Evolutionary conservation across 306 rosid species (phyloP), one percentile per base, ranked within the genome.

Genomic region (Begonia fuchsioides): DNA sequence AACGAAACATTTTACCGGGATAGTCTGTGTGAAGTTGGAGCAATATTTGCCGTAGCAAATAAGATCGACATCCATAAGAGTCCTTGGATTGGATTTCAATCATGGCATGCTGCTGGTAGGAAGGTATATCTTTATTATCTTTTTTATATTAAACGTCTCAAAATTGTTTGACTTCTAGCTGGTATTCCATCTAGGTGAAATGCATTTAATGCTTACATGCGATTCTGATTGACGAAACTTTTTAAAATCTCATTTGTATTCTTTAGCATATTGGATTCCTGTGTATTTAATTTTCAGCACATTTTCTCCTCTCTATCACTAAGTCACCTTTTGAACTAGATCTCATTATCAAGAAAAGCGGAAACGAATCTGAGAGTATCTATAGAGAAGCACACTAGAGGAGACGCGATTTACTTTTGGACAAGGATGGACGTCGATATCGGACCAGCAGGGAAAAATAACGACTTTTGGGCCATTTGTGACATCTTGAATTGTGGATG

Each of bases 31-130:
- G 95, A 90, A 70, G 73, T 77, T 66, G 95, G 87, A 57, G 98
- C 94, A 68, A 72, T 90, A 81, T 90, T 81, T 56, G 78, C 98
- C 50, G 77, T 82, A 58, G 95, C 95, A 64, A 81, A 85, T 54
- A 77, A 49, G 67, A 83, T 90, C 62, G 61, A 52, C 64, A 58
- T 90, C 69, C 98, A 90, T 65, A 61, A 65, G 66, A 74, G 78
- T 67, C 94, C 98, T 61, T 90, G 98, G 98, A 82, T 90, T 61
- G 98, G 98, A 66, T 90, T 90, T 70, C 94, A 90, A 61, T 85
- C 98, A 56, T 90, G 98, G 98, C 94, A 60, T 57, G 95, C 98
- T 54, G 81, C 90, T 65, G 93, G 92, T 73, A 82, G 86, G 72
- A 75, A 79, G 98, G 98, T 90, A 90, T 67, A 72, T 63, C 62